phyloP scores from a whole-genome alignment of 352 stramenopile genomes.

The Globisporangium polare region DNA sequence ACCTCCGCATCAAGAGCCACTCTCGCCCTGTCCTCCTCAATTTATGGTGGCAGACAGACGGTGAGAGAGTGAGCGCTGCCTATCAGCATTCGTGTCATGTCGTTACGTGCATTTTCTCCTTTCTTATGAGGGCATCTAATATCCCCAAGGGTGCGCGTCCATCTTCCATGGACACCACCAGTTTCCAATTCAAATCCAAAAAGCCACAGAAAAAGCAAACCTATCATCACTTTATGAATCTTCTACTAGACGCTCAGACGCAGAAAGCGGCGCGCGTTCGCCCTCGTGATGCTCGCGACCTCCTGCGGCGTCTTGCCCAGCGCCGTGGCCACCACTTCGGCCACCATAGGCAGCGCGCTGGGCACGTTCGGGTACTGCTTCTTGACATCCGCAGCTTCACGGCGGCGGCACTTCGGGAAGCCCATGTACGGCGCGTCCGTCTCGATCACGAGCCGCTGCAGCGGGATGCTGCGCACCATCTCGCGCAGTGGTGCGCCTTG shows the following conservation, averaged over 20 bases:
- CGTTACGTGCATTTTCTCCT: background rate
- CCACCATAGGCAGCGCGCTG: conserved; percentile 55
- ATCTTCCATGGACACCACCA: background rate
- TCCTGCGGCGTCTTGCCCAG: conserved; percentile 43
- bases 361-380: conserved; percentile 81
- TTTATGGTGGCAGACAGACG: background rate
- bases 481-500: conserved; percentile 46
- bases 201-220: background rate
- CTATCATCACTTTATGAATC: too few species aligned
- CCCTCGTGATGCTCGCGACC: conserved; percentile 51
- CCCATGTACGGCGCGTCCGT: conserved; percentile 93
- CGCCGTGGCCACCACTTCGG: conserved; percentile 47
- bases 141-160: background rate
- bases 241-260: conserved; percentile 23
- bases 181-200: background rate
- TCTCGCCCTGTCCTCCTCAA: background rate
- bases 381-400: conserved; percentile 34
- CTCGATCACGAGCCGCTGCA: conserved; percentile 87
- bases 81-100: background rate
- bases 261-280: conserved; percentile 74
- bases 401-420: conserved; percentile 56
- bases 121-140: background rate
- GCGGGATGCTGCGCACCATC: conserved; percentile 54
- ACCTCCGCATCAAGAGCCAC: background rate
- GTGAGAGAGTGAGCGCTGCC: background rate